Conservation (phyloP, 768 basidiomycete species). For the Lentinula edodes region DNA sequence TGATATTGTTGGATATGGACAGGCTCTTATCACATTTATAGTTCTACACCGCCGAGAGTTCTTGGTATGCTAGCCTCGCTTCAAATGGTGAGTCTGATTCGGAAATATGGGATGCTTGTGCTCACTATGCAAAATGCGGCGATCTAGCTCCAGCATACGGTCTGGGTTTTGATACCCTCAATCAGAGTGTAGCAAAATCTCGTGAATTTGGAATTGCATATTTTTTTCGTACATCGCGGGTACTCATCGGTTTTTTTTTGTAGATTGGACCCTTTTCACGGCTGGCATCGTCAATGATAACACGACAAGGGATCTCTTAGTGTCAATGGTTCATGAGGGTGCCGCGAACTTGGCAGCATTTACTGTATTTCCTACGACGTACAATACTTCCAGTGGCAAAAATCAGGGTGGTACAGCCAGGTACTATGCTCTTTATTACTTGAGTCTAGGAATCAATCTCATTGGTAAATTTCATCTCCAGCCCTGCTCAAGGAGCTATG, state of each 20-base stretch:
- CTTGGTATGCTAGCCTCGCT: not conserved
- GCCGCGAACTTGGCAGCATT: not conserved
- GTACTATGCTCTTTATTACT: not conserved
- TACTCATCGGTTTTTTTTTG: not conserved
- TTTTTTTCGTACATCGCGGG: not conserved
- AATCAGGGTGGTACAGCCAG: not conserved
- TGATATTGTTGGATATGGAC: not conserved
- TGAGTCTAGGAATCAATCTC: too few species aligned
- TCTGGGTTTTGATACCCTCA: not conserved
- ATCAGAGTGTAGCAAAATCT: constrained; percentile 1
- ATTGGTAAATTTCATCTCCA: not conserved
- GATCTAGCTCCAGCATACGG: constrained; percentile 1
- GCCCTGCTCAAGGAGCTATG: constrained; percentile 9
- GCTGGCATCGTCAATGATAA: not conserved
- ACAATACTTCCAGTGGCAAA: not conserved
- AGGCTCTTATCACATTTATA: not conserved
- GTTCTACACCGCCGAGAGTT: not conserved
- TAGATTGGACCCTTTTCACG: constrained; percentile 8
- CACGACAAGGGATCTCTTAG: not conserved
- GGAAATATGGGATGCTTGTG: not conserved
- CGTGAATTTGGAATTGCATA: not conserved
- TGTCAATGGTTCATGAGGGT: constrained; percentile 3
- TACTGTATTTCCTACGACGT: constrained; percentile 7
- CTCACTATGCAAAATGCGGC: not conserved
- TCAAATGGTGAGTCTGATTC: not conserved